Conservation (phyloP, 192 early-diverging fungal genomes). For the Blastocladiella britannica region DNA sequence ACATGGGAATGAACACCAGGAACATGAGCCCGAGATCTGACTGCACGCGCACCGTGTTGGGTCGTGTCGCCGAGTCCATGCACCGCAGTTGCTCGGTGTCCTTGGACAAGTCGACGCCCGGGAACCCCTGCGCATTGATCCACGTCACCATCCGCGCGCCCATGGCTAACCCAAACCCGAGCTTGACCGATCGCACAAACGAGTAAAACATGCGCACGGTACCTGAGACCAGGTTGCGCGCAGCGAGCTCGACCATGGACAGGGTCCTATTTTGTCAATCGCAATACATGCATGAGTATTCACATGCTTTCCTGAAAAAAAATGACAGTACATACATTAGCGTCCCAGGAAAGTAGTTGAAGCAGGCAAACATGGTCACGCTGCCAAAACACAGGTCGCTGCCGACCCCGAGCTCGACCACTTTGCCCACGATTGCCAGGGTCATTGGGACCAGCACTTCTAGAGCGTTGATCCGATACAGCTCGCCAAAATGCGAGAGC, state of each 20-base stretch:
- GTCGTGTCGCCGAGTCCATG: neutral
- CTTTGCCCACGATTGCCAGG: neutral
- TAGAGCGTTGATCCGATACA: neutral
- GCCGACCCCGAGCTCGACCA: neutral
- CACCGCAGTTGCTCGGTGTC: neutral
- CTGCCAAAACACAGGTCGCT: neutral
- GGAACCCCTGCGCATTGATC: too few relatives aligned
- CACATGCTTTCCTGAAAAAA: too few relatives aligned
- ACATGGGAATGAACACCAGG: neutral
- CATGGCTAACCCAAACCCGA: constrained; percentile 51
- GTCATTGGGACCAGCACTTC: neutral
- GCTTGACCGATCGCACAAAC: constrained; percentile 53
- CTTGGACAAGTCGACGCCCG: too few relatives aligned
- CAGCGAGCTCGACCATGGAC: constrained; percentile 67
- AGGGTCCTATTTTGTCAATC: too few relatives aligned
- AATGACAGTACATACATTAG: too few relatives aligned
- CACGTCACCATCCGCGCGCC: constrained; percentile 12
- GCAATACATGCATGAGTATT: too few relatives aligned
- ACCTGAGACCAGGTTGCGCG: constrained; percentile 71
- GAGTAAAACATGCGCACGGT: constrained; percentile 63
- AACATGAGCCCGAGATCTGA: neutral
- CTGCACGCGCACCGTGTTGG: neutral
- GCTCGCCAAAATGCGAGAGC: neutral
- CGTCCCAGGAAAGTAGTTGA: neutral
- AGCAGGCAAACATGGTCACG: neutral